Conservation (phyloP, 345 rosid species). For the Eutrema heterophyllum region DNA sequence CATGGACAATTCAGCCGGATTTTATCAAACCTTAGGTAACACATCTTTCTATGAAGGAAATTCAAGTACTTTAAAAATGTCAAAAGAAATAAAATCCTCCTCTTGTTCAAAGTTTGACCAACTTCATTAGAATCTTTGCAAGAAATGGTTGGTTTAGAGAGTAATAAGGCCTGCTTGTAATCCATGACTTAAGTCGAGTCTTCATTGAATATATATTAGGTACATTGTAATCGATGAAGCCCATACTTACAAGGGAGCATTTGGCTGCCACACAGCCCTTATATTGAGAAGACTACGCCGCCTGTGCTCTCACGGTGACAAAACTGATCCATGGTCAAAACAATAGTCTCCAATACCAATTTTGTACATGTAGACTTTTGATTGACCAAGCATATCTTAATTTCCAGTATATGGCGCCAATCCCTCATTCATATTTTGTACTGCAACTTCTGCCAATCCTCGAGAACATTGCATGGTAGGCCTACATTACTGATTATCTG, state of each 20-base stretch:
- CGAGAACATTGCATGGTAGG: conserved; percentile 91
- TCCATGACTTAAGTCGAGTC: background rate
- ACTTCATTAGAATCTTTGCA: background rate
- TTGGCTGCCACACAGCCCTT: conserved; percentile 95
- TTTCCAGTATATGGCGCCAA: conserved; percentile 69
- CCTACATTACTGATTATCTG: conserved; percentile 12
- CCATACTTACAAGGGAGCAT: conserved; percentile 93
- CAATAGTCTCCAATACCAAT: background rate
- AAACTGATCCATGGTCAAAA: conserved; percentile 6
- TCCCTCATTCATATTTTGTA: conserved; percentile 81
- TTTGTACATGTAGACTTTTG: background rate
- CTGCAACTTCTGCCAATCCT: conserved; percentile 98
- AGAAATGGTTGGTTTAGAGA: background rate
- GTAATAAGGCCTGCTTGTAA: background rate
- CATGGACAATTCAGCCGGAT: conserved; percentile 75
- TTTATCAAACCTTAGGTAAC: conserved; percentile 77
- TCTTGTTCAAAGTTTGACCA: background rate
- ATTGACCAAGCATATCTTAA: conserved; percentile 7
- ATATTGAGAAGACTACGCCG: conserved; percentile 90
- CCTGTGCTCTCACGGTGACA: conserved; percentile 78
- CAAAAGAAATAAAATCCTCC: background rate
- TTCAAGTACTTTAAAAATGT: background rate
- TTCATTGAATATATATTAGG: conserved; percentile 33
- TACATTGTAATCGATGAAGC: conserved; percentile 92
- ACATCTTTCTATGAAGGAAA: background rate